Evolutionary conservation across 805 yeast species (phyloP).

Genomic region (Dipodascopsis uninucleata): DNA sequence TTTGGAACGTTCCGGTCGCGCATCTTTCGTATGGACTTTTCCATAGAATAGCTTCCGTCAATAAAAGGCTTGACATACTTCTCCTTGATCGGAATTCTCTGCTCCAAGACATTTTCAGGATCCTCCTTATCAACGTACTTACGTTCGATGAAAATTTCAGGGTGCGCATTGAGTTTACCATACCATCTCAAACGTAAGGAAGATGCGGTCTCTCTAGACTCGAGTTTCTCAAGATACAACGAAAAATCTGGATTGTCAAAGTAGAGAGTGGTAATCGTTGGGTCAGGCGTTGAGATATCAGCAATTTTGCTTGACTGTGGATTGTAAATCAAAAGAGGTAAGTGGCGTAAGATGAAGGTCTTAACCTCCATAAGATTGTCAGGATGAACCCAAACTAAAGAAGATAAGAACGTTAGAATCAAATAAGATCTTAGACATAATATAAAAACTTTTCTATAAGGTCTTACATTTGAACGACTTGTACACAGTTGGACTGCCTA

Average conservation of each 20-base stretch:
- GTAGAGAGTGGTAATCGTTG: constrained; percentile 79
- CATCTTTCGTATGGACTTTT: constrained; percentile 57
- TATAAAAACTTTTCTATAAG: background rate
- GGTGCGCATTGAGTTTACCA: constrained; percentile 71
- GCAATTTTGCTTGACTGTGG: constrained; percentile 44
- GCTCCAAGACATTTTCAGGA: constrained; percentile 39
- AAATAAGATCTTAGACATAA: background rate
- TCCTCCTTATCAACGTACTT: constrained; percentile 51
- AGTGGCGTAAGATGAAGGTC: constrained; percentile 87
- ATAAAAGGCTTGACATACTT: constrained; percentile 76
- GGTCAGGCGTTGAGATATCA: constrained; percentile 48
- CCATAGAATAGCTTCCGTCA: constrained; percentile 47
- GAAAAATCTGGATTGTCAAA: constrained; percentile 83
- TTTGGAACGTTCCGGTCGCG: constrained; percentile 52
- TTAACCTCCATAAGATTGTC: constrained; percentile 96
- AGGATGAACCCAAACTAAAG: constrained; percentile 96
- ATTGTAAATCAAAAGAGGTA: constrained; percentile 83
- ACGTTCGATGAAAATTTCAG: constrained; percentile 78
- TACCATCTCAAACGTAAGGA: constrained; percentile 87
- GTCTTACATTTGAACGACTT: constrained; percentile 35
- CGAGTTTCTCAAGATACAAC: constrained; percentile 77
- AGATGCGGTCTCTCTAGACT: constrained; percentile 45
- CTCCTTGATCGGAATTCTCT: constrained; percentile 68
- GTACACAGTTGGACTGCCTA: constrained; percentile 34
- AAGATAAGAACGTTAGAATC: constrained; percentile 40